These are phyloP conservation scores for Trichoderma harzianum DNA, from an alignment of 2,329 filamentous ascomycete genomes.

Conservation along the genomic window DNA sequence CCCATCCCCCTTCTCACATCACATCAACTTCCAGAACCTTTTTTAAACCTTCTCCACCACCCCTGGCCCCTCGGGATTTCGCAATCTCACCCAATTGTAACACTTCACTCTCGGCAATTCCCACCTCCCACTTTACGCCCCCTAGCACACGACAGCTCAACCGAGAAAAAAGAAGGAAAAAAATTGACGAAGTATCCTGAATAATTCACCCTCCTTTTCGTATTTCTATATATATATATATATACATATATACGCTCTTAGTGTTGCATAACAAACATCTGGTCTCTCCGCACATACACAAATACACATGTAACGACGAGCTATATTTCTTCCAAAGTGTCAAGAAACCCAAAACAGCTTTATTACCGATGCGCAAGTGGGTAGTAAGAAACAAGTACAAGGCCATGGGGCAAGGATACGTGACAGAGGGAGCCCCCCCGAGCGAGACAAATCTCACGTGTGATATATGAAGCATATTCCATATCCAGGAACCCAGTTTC, in stretches of 20 bases:
- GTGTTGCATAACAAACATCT: neutral
- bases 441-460: conserved; percentile 3
- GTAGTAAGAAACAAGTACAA: neutral
- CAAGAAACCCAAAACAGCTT: neutral
- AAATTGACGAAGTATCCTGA: neutral
- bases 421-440: neutral
- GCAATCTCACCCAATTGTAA: neutral
- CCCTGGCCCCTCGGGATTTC: neutral
- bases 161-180: neutral
- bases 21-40: neutral
- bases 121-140: neutral
- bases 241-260: neutral
- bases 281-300: neutral
- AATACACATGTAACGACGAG: neutral
- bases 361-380: neutral
- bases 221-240: neutral
- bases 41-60: neutral
- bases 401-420: neutral
- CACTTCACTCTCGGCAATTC: neutral
- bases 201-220: neutral
- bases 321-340: neutral
- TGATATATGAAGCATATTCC: neutral
- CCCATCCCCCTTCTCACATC: neutral
- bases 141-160: neutral
- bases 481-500: neutral